These are phyloP conservation scores for Nakazawaea wyomingensis DNA, from an alignment of 805 yeast genomes.

Conservation along the genomic window DNA sequence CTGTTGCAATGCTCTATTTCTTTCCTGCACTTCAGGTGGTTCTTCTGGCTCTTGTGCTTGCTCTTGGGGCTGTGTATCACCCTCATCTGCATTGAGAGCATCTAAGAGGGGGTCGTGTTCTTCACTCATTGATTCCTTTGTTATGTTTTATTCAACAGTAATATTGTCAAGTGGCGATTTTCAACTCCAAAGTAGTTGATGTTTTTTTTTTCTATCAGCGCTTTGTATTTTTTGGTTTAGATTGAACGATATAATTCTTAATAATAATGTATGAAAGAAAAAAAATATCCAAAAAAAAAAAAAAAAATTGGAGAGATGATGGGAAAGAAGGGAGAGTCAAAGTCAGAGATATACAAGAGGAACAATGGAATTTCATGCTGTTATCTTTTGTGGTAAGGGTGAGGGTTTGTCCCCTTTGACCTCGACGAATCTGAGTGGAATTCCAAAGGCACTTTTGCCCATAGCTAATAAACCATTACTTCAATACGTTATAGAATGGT, in stretches of 20 bases:
- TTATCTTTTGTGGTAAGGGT: conserved; percentile 87
- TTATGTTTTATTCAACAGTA: too few species aligned
- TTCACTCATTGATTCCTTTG: conserved; percentile 42
- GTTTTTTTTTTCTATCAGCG: not conserved
- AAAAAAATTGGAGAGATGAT: not conserved
- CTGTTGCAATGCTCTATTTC: conserved; percentile 69
- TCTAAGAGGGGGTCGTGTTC: conserved; percentile 76
- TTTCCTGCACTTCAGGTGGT: conserved; percentile 39
- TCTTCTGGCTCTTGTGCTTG: conserved; percentile 24
- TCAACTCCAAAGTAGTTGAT: not conserved
- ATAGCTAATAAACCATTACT: conserved; percentile 88
- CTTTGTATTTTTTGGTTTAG: not conserved
- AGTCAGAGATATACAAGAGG: not conserved
- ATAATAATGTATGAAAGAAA: too few species aligned
- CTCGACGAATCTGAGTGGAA: conserved; percentile 52
- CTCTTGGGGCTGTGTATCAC: conserved; percentile 10
- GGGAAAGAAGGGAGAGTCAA: not conserved
- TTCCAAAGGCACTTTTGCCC: conserved; percentile 83
- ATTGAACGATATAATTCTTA: not conserved
- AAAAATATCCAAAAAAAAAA: not conserved
- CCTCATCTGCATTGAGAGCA: conserved; percentile 45
- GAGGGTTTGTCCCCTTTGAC: conserved; percentile 67
- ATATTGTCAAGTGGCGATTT: conserved; percentile 8
- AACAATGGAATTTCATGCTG: conserved; percentile 86
- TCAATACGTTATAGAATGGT: conserved; percentile 87